phyloP scores from a whole-genome alignment of 495 filamentous ascomycete species.

The Rhizodiscina lignyota region DNA sequence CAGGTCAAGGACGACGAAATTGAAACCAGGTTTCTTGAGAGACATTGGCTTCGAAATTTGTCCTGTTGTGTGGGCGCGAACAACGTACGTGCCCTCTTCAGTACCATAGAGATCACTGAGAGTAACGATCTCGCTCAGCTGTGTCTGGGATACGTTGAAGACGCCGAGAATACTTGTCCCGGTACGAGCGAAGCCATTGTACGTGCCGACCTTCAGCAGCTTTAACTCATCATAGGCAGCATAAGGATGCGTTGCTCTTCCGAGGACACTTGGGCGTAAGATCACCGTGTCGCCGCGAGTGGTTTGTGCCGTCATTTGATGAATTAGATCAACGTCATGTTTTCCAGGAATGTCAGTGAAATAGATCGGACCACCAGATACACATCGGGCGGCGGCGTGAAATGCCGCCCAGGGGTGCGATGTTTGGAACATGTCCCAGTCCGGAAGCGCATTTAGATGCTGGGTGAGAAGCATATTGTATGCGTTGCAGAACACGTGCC shows the following conservation, averaged over 20 bases:
- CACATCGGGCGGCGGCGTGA: constrained; percentile 78
- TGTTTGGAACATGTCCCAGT: constrained; percentile 99
- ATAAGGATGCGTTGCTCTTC: constrained; percentile 55
- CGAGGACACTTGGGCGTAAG: constrained; percentile 55
- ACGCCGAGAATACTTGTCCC: constrained; percentile 67
- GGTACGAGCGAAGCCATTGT: constrained; percentile 37
- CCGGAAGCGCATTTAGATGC: constrained; percentile 57
- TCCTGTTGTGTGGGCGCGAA: constrained; percentile 57
- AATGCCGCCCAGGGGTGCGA: constrained; percentile 57
- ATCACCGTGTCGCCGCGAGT: constrained; percentile 53
- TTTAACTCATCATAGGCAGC: constrained; percentile 51
- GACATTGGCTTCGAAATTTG: constrained; percentile 31
- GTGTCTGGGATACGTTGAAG: constrained; percentile 54
- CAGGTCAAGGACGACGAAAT: constrained; percentile 40
- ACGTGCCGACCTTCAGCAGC: constrained; percentile 66
- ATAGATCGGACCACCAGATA: constrained; percentile 83
- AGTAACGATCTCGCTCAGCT: constrained; percentile 47
- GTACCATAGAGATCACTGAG: constrained; percentile 61
- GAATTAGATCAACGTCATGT: constrained; percentile 56
- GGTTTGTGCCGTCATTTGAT: constrained; percentile 59
- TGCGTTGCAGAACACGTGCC: constrained; percentile 90
- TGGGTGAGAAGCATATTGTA: constrained; percentile 75
- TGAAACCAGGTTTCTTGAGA: constrained; percentile 9
- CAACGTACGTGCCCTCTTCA: constrained; percentile 38
- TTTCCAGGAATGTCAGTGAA: constrained; percentile 79